Conservation (phyloP, 768 basidiomycete species). For the Kwoniella pini region DNA sequence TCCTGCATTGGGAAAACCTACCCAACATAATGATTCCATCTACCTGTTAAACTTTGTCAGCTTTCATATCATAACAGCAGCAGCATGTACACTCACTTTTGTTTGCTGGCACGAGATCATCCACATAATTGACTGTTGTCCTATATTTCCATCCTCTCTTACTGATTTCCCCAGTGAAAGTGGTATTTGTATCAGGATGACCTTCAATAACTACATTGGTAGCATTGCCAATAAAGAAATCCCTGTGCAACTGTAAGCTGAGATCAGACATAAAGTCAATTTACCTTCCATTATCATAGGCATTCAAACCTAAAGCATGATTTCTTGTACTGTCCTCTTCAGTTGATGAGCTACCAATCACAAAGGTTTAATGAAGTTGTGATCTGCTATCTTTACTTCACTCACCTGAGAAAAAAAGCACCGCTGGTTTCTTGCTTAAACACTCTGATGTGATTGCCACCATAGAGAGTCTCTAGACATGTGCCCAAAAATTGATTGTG, state of each 20-base stretch:
- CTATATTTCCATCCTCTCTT: conserved; percentile 23
- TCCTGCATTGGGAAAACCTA: neutral
- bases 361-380: no score
- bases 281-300: neutral
- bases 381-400: no score
- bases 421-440: conserved; percentile 30
- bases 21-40: conserved; percentile 24
- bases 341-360: conserved; percentile 12
- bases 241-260: conserved; percentile 13
- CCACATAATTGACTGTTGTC: conserved; percentile 6
- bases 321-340: conserved; percentile 10
- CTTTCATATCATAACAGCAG: neutral
- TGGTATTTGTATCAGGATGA: neutral
- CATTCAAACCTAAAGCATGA: conserved; percentile 14
- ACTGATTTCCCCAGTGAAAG: neutral
- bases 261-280: neutral
- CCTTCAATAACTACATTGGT: conserved; percentile 6
- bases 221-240: conserved; percentile 18
- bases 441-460: conserved; percentile 30
- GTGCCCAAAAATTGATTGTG: conserved; percentile 23
- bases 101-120: conserved; percentile 8
- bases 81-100: conserved; percentile 4
- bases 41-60: neutral
- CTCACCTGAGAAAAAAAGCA: conserved; percentile 30
- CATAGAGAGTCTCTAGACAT: conserved; percentile 31